phyloP scores from a whole-genome alignment of 1,284 basidiomycete genomes.

The Boletus subluridellus region DNA sequence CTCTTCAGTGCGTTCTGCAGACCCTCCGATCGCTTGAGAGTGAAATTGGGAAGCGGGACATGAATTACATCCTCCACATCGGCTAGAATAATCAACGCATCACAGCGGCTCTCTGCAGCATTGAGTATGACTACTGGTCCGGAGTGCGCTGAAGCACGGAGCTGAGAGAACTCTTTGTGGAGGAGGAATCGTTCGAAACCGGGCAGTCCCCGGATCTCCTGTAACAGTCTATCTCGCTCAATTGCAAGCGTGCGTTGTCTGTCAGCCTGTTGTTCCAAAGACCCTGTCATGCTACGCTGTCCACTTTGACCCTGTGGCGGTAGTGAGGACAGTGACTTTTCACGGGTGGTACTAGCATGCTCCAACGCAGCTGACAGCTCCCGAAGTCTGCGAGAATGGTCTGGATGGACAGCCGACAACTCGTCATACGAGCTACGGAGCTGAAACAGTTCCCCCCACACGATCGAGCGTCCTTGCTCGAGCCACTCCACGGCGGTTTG shows the following conservation, averaged over 20 bases:
- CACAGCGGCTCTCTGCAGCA: too few species aligned
- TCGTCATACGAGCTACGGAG: background rate
- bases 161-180: background rate
- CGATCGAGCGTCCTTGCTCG: too few species aligned
- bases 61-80: background rate
- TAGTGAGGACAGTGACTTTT: background rate
- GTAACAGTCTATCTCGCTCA: slow-evolving; percentile 1
- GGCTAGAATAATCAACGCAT: too few species aligned
- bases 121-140: too few species aligned
- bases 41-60: background rate
- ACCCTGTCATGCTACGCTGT: background rate
- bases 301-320: background rate
- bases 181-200: slow-evolving; percentile 3
- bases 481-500: background rate
- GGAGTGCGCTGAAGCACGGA: too few species aligned
- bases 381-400: background rate
- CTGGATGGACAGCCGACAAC: background rate
- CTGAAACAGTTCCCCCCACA: background rate
- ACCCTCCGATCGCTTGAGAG: background rate
- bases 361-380: background rate
- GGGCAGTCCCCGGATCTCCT: slow-evolving; percentile 1
- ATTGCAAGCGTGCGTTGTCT: slow-evolving; percentile 4
- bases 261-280: background rate
- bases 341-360: background rate
- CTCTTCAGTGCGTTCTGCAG: too few species aligned